Conservation (phyloP, 1,139 yeast species). For the Blastobotrys serpentis region DNA sequence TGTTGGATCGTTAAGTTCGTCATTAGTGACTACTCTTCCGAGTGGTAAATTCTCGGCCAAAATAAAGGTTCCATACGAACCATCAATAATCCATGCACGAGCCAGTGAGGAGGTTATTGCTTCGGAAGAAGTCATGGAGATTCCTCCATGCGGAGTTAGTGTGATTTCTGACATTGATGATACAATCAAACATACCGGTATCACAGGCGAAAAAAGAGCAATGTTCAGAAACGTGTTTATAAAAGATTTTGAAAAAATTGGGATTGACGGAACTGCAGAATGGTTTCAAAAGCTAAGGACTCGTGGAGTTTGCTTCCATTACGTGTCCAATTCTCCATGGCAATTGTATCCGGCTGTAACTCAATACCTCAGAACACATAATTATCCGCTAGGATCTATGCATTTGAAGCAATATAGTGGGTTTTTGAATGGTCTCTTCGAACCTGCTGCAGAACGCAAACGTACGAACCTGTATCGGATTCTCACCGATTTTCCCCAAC, state of each 20-base stretch:
- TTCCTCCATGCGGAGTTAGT: conserved; percentile 54
- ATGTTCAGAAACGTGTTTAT: conserved; percentile 75
- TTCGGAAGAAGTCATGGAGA: conserved; percentile 21
- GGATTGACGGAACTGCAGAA: conserved; percentile 66
- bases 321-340: conserved; percentile 95
- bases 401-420: conserved; percentile 87
- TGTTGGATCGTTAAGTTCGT: conserved; percentile 11
- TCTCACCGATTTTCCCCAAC: conserved; percentile 70
- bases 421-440: conserved; percentile 74
- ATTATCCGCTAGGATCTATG: conserved; percentile 72
- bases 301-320: conserved; percentile 63
- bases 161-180: conserved; percentile 93
- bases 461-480: conserved; percentile 61
- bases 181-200: conserved; percentile 87
- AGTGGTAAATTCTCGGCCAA: conserved; percentile 41
- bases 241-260: conserved; percentile 62
- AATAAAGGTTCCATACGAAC: conserved; percentile 31
- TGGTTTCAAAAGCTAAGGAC: conserved; percentile 57
- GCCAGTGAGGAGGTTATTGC: conserved; percentile 25
- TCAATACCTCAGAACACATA: conserved; percentile 54
- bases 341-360: conserved; percentile 69
- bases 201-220: conserved; percentile 80
- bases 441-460: conserved; percentile 83
- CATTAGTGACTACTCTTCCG: conserved; percentile 28
- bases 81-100: conserved; percentile 28